These are phyloP conservation scores for Ustilago shanxiensis DNA, from an alignment of 1,284 basidiomycete species.

Conservation along the genomic window DNA sequence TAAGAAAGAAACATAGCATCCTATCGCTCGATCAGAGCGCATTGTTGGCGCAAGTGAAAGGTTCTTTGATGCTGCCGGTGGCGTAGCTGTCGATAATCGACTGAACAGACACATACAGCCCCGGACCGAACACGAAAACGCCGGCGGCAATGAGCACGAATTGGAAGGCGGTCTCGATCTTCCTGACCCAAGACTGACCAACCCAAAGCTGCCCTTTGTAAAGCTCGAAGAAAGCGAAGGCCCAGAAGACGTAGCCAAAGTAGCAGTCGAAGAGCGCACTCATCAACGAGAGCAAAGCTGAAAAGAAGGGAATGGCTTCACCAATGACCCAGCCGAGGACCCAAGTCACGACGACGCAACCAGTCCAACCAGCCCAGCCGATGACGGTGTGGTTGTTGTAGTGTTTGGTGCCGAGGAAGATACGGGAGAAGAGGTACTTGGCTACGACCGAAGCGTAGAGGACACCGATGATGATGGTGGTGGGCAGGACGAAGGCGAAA, in stretches of 20 bases:
- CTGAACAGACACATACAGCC: constrained; percentile 71
- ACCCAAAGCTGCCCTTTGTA: constrained; percentile 69
- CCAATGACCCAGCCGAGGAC: constrained; percentile 76
- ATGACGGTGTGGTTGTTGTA: constrained; percentile 74
- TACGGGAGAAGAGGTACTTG: constrained; percentile 66
- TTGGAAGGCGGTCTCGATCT: constrained; percentile 66
- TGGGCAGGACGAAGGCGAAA: constrained; percentile 68
- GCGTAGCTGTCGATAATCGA: constrained; percentile 72
- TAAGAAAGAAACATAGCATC: not conserved
- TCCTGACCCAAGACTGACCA: constrained; percentile 46
- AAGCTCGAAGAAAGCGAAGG: constrained; percentile 72
- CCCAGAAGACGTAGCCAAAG: constrained; percentile 73
- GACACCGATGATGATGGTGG: constrained; percentile 69
- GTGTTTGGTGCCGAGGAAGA: constrained; percentile 65
- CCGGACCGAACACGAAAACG: constrained; percentile 72
- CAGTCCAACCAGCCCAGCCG: constrained; percentile 77
- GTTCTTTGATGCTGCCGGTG: constrained; percentile 50
- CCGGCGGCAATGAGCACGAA: constrained; percentile 71
- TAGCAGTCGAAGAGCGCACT: constrained; percentile 69
- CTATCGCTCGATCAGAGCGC: constrained; percentile 29
- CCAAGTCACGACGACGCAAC: constrained; percentile 76
- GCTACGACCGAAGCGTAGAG: constrained; percentile 67
- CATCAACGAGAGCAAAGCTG: constrained; percentile 72
- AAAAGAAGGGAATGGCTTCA: constrained; percentile 73
- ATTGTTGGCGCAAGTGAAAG: constrained; percentile 63